phyloP scores from a whole-genome alignment of 768 basidiomycete species.

The Suillus ampliporus region DNA sequence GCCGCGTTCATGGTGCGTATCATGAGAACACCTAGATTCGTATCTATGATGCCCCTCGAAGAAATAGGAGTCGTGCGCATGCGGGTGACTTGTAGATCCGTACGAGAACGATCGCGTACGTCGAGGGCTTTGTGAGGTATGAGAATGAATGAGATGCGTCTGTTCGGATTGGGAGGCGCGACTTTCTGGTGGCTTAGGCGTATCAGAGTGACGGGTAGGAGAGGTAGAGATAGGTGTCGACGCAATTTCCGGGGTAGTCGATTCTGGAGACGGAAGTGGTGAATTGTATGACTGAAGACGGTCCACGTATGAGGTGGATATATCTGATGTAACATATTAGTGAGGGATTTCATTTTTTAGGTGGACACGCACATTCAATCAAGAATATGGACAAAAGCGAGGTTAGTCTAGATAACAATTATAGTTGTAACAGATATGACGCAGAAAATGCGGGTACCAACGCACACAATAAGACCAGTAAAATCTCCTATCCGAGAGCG shows the following conservation, averaged over 20 bases:
- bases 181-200: constrained; percentile 1
- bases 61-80: constrained; percentile 18
- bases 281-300: constrained; percentile 68
- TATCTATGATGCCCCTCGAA: constrained; percentile 45
- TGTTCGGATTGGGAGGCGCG: constrained; percentile 17
- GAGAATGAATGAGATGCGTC: constrained; percentile 23
- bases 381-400: constrained; percentile 77
- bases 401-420: constrained; percentile 47
- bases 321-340: constrained; percentile 47
- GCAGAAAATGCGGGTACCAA: constrained; percentile 19
- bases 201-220: constrained; percentile 9
- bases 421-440: constrained; percentile 7
- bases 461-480: constrained; percentile 79
- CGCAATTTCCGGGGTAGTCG: constrained; percentile 35
- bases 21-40: constrained; percentile 34
- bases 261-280: constrained; percentile 45
- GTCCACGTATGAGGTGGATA: constrained; percentile 78
- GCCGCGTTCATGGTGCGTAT: constrained; percentile 34
- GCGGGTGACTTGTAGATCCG: constrained; percentile 19
- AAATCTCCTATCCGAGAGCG: constrained; percentile 58
- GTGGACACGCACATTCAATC: constrained; percentile 68
- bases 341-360: background rate
- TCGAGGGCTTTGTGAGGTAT: constrained; percentile 6
- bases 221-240: constrained; percentile 14
- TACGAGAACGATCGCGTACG: constrained; percentile 21